Percentiles rank a stretch among this genome's conserved stretches.
phyloP scores from a whole-genome alignment of 2,329 filamentous ascomycete genomes.

The Ophiognomonia clavigignenti-juglandacearum region DNA sequence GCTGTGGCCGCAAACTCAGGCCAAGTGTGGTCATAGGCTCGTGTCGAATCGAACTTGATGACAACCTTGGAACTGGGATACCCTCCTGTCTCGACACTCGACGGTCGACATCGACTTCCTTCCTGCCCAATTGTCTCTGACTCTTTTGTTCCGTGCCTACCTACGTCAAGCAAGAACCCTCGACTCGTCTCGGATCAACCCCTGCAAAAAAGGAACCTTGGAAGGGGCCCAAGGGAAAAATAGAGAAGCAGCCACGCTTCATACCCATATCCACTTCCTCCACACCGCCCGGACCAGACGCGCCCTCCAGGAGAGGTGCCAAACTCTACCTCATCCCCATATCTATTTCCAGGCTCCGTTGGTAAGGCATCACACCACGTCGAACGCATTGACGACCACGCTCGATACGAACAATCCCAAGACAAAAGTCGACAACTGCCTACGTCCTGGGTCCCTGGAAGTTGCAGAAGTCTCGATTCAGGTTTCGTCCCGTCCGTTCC shows the following conservation, averaged over 20 bases:
- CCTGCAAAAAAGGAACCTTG: slow-evolving; percentile 8
- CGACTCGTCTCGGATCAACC: slow-evolving; percentile 10
- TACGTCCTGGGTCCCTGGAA: not conserved
- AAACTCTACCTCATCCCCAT: not conserved
- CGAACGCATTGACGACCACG: slow-evolving; percentile 2
- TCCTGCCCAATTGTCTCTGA: not conserved
- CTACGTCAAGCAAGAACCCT: slow-evolving; percentile 6
- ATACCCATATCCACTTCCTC: slow-evolving; percentile 9
- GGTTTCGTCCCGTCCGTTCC: slow-evolving; percentile 10
- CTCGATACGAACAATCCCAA: not conserved
- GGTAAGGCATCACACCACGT: too few species aligned
- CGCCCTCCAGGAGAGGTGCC: slow-evolving; percentile 13
- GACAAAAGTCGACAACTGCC: not conserved
- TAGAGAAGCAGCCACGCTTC: slow-evolving; percentile 3
- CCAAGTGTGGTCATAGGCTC: too few species aligned
- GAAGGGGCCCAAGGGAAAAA: not conserved
- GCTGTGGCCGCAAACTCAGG: too few species aligned
- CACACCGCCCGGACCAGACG: slow-evolving; percentile 13
- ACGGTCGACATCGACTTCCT: not conserved
- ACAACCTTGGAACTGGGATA: not conserved
- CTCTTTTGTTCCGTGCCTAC: not conserved
- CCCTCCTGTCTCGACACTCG: not conserved
- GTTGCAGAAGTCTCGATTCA: not conserved
- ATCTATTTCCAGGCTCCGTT: too few species aligned
- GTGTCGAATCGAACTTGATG: too few species aligned